A percentile compares a stretch with the other conserved stretches of the same genome.
phyloP scores from a whole-genome alignment of 768 basidiomycete species.

The Russula compacta region DNA sequence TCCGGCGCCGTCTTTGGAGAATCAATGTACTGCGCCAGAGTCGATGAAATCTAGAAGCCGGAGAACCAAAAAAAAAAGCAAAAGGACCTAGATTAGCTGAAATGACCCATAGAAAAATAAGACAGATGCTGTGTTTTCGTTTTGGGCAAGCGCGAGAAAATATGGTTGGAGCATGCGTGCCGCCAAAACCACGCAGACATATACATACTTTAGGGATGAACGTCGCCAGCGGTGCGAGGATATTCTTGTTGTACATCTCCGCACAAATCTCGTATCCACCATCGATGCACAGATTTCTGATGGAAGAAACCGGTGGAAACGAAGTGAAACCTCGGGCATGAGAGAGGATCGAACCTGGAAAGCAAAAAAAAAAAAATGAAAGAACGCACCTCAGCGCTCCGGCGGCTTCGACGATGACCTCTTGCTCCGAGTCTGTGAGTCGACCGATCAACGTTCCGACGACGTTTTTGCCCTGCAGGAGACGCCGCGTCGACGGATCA shows the following conservation, averaged over 20 bases:
- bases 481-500: conserved; percentile 81
- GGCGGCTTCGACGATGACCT: conserved; percentile 82
- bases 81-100: not conserved
- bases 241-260: conserved; percentile 96
- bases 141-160: too few species aligned
- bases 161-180: not conserved
- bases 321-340: not conserved
- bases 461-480: conserved; percentile 86
- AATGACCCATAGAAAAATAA: not conserved
- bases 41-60: conserved; percentile 54
- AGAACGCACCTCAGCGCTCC: conserved; percentile 71
- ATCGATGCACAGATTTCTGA: conserved; percentile 87
- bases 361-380: conserved; percentile 9
- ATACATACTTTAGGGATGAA: conserved; percentile 77
- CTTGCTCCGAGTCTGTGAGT: conserved; percentile 83
- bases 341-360: too few species aligned
- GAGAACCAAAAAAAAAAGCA: not conserved
- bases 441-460: conserved; percentile 80
- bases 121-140: not conserved
- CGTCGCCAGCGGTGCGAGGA: conserved; percentile 63
- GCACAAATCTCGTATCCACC: conserved; percentile 93
- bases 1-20: conserved; percentile 56
- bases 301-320: not conserved
- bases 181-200: not conserved
- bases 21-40: conserved; percentile 57